Base-by-base conservation (phyloP, 805 yeast species). In the Nakazawaea holstii region DNA sequence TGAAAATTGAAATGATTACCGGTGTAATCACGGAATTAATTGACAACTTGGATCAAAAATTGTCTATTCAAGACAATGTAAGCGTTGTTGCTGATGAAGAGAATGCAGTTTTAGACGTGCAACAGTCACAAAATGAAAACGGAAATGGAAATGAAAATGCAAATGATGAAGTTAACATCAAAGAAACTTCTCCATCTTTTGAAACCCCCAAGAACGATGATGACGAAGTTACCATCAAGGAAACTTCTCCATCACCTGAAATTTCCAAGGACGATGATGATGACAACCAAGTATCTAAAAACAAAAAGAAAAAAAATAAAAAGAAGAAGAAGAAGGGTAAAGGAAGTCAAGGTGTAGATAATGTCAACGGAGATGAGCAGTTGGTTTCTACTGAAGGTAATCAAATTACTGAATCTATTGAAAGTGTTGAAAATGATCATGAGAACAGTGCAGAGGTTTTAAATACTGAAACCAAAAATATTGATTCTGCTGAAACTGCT, bases 281-380 rank as follows among this genome's bases (percentile, higher is more conserved):
- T 26, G 31, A 27, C 8, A 26, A 2, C 4, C 20, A 24, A 13
- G 2, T n/a, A 4, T 29, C 43, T 6, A 31, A 40, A n/a, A 40
- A n/a, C 15, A 42, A 42, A 27, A 32, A 42, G 31, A 42, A 32
- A 37, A 44, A 37, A n/a, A 37, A 24, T 15, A 30, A 38, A 10
- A 30, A 30, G 11, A 31, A 44, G 41, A 37, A 37, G 41, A 30
- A n/a, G 14, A 10, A 20, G 5, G 35, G 32, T 11, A 35, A 30
- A 8, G 41, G 20, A 9, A 31, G 6, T 15, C 24, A 29, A 6
- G 17, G 26, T 10, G 24, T 15, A 6, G 33, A 35, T 24, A 9
- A 39, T n/a, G 35, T n/a, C n/a, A 14, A 10, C 15, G 33, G 9
- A 29, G 35, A 28, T 28, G 39, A 35, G 11, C 20, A 35, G 14